Evolutionary conservation across 169 alveolate genomes (phyloP).

Genomic region (Condylostoma magnum): DNA sequence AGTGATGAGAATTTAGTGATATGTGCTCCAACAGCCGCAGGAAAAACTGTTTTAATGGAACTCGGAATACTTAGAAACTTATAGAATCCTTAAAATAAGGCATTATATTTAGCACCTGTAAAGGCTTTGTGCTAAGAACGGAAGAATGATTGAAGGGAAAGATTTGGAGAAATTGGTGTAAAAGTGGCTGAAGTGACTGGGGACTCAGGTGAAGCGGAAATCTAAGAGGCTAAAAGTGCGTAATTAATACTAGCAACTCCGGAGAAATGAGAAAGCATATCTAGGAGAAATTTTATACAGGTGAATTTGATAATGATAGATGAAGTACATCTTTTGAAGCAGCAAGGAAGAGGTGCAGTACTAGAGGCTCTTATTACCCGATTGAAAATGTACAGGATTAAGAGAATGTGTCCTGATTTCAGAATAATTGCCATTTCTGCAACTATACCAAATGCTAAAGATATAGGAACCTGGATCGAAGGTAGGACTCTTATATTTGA

Average conservation of each 20-base stretch:
- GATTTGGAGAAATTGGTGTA: constrained; percentile 84
- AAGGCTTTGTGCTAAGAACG: constrained; percentile 88
- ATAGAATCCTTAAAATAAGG: constrained; percentile 65
- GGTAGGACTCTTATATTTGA: constrained; percentile 93
- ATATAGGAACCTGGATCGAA: constrained; percentile 98
- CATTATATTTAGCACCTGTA: constrained; percentile 82
- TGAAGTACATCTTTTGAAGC: constrained; percentile 98
- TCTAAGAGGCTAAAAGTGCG: constrained; percentile 81
- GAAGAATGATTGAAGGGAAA: constrained; percentile 87
- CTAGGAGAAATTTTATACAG: constrained; percentile 91
- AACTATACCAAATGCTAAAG: constrained; percentile 98
- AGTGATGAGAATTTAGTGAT: constrained; percentile 95
- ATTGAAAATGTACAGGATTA: constrained; percentile 93
- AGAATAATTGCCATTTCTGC: constrained; percentile 96
- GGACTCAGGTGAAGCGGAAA: constrained; percentile 93
- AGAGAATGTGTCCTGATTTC: constrained; percentile 80
- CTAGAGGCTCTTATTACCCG: constrained; percentile 97
- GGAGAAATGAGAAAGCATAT: constrained; percentile 99
- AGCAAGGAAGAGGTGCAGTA: constrained; percentile 95
- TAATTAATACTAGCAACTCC: constrained; percentile 98
- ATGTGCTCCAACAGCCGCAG: constrained; percentile 99
- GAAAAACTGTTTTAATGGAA: constrained; percentile 98
- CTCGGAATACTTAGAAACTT: constrained; percentile 91
- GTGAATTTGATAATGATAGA: constrained; percentile 96
- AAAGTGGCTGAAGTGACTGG: constrained; percentile 96